Evolutionary conservation across 768 basidiomycete species (phyloP), one percentile per base, ranked within the genome.

Genomic region (Cubamyces lactineus): DNA sequence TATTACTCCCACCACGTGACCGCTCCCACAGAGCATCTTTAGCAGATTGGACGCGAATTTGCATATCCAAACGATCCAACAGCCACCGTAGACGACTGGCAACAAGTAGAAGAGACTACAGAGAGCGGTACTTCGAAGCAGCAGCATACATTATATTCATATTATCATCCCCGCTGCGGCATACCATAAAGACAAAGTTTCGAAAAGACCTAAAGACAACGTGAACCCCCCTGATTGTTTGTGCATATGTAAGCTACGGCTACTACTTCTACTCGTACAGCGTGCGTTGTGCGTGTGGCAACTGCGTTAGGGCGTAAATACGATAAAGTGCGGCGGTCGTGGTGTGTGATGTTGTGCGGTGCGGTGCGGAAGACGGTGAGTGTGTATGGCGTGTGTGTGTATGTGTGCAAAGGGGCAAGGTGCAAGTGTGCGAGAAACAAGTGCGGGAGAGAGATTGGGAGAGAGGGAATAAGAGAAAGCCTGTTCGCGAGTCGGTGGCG

Each of bases 181-280:
- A 4, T 34, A 34, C 34, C 34, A 43, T 43, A 43, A 43, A 43
- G 42, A 43, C 12, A 43, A 17, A 43, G 28, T 28, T 11, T 34
- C 5, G 9, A 34, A 11, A 30, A 30, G 8, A 30, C 28, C 3
- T 3, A 30, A 30, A 8, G 8, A 30, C 28, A 3, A 3, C 3
- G 28, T 30, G 28, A 30, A 3, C 3, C 13, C n/a, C 13, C 48
- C 26, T 40, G 39, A 42, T 30, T 45, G 48, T 51, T 51, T 51
- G 49, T 40, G 49, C 40, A 51, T 51, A 24, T 51, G 57, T 59
- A 59, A 59, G 57, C 57, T 59, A 34, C 11, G 34, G 28, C 28
- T 30, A 59, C 48, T 34, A 52, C 57, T 43, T 43, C 57, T 59
- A 59, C 57, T 59, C 57, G 41, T 59, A 59, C 57, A 59, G 45